Base-by-base conservation (phyloP, 1,284 basidiomycete genomes). In the Pterula multifida region DNA sequence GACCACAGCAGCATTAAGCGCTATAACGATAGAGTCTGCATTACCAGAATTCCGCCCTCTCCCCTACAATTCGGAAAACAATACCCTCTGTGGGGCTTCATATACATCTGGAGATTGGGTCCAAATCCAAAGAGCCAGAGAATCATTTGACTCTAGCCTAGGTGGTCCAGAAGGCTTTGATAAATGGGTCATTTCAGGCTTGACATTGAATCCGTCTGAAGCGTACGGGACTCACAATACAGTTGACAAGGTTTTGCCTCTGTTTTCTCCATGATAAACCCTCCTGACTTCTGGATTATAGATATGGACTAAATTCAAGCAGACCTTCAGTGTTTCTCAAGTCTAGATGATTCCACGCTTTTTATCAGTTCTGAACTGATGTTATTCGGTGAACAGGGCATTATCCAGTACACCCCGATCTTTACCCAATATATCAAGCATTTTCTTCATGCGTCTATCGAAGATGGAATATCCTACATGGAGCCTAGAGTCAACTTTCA, bases 221-320 rank as follows among this genome's bases (percentile, higher is more conserved):
- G 81, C 82, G 3, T 85, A 86, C 56, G 68, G 71, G 3, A 85
- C 79, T 0, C 78, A 85, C 54, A 83, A 84, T 51, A 81, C 80
- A 2, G 68, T 79, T 2, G 64, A 68, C 2, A 84, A 84, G 72
- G 83, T 78, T 36, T 42, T 46, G 11, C 39, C 6, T 17, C 13
- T 26, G 39, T 49, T 39, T 9, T 47, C 26, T 13, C 24, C 2
- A 26, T 36, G 26, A 6, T 12, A 36, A 19, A 47, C 45, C 12
- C 2, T 12, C 25, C 48, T 23, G 26, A 42, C 15, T 17, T 32
- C 3, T 23, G 26, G 11, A 25, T 26, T 48, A 12, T 50, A 85
- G 84, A 86, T 87, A 45, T 87, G 84, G 84, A 60, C 74, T 49
- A 83, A 84, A 55, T 86, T 87, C 59, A 53, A 55, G 15, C 74